phyloP scores from a whole-genome alignment of 1,139 yeast genomes.

The Debaryomycetaceae sp. region DNA sequence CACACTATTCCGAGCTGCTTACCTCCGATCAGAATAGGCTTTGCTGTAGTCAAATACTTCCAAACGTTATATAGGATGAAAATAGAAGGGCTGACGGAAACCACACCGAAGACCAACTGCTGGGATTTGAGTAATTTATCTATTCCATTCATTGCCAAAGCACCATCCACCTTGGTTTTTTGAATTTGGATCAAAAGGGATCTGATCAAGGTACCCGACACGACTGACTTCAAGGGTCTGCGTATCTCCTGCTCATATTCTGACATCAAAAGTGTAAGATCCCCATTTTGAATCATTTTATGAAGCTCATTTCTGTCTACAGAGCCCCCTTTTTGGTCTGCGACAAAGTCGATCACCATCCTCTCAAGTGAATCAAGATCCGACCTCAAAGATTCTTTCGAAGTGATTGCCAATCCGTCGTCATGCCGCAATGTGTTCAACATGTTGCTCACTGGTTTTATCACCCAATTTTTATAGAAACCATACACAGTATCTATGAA shows the following conservation, averaged over 20 bases:
- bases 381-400: conserved; percentile 72
- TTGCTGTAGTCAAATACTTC: conserved; percentile 22
- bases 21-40: conserved; percentile 40
- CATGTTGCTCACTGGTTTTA: conserved; percentile 73
- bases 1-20: conserved; percentile 42
- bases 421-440: conserved; percentile 81
- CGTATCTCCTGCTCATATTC: conserved; percentile 76
- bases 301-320: conserved; percentile 28
- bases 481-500: conserved; percentile 63
- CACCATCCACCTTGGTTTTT: conserved; percentile 94
- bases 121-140: conserved; percentile 87
- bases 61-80: conserved; percentile 49
- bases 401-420: conserved; percentile 70
- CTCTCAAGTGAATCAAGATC: conserved; percentile 80
- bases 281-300: conserved; percentile 57
- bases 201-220: conserved; percentile 69
- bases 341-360: conserved; percentile 77
- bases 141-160: conserved; percentile 83
- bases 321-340: conserved; percentile 30
- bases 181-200: conserved; percentile 85
- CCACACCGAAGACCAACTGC: conserved; percentile 86
- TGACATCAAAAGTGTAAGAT: conserved; percentile 73
- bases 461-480: conserved; percentile 77
- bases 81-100: conserved; percentile 82
- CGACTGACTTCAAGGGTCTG: conserved; percentile 60